These are phyloP conservation scores for Tulasnella calospora DNA, from an alignment of 768 basidiomycete species.

Conservation along the genomic window DNA sequence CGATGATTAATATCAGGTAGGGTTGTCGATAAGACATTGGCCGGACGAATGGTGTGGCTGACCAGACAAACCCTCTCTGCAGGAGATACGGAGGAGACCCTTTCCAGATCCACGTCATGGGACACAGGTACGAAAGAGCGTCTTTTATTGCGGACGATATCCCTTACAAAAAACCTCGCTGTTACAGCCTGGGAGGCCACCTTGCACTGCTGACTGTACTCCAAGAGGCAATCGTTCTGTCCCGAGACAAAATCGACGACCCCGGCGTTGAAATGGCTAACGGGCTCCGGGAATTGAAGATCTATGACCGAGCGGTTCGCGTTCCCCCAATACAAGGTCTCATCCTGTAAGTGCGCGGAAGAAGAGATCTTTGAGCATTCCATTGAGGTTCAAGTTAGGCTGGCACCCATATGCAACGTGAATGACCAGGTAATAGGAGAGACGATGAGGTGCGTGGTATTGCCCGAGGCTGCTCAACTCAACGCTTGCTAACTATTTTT, in stretches of 20 bases:
- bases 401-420: slow-evolving; percentile 30
- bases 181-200: slow-evolving; percentile 26
- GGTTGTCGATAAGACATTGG: neutral
- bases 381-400: neutral
- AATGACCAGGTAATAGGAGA: slow-evolving; percentile 30
- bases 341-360: slow-evolving; percentile 27
- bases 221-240: slow-evolving; percentile 29
- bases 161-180: neutral
- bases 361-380: neutral
- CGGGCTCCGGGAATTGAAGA: slow-evolving; percentile 27
- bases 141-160: neutral
- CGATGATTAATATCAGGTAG: slow-evolving; percentile 9
- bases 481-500: slow-evolving; percentile 25
- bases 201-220: slow-evolving; percentile 28
- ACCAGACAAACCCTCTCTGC: neutral
- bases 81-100: slow-evolving; percentile 30
- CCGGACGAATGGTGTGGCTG: neutral
- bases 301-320: slow-evolving; percentile 27
- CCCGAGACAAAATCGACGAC: slow-evolving; percentile 23
- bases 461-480: slow-evolving; percentile 20
- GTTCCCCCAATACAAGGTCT: slow-evolving; percentile 29
- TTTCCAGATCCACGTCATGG: slow-evolving; percentile 26
- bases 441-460: slow-evolving; percentile 23
- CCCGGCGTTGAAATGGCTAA: slow-evolving; percentile 26
- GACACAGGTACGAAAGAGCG: slow-evolving; percentile 20